phyloP scores from a whole-genome alignment of 2,329 filamentous ascomycete species.

The Daldinia sp. region DNA sequence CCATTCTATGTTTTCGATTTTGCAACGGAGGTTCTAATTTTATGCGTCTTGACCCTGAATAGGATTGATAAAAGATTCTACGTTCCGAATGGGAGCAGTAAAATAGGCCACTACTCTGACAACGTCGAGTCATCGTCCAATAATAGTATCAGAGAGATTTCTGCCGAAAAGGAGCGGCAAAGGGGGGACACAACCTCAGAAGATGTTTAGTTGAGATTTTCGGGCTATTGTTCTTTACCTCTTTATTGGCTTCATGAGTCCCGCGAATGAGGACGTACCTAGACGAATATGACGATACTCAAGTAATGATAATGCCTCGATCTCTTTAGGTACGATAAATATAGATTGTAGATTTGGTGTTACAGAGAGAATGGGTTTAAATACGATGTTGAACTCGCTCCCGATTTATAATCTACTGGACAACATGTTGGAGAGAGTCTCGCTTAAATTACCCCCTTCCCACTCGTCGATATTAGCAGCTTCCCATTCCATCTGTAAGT shows the following conservation, averaged over 20 bases:
- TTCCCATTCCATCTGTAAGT: slow-evolving; percentile 45
- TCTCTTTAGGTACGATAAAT: no score
- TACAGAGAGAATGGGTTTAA: not conserved
- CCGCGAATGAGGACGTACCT: no score
- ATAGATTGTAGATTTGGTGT: no score
- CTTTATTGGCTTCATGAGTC: no score
- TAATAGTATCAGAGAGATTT: slow-evolving; percentile 2
- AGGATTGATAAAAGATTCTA: slow-evolving; percentile 44
- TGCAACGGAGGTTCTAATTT: slow-evolving; percentile 44
- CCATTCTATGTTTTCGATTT: slow-evolving; percentile 51
- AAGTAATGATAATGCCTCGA: not conserved
- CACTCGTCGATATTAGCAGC: slow-evolving; percentile 40
- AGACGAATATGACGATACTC: not conserved
- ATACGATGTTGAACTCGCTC: not conserved
- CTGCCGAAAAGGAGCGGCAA: slow-evolving; percentile 21
- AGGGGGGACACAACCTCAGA: slow-evolving; percentile 11
- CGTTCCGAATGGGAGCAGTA: slow-evolving; percentile 41
- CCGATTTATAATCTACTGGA: slow-evolving; percentile 18
- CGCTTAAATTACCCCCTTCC: slow-evolving; percentile 20
- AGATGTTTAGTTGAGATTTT: slow-evolving; percentile 5
- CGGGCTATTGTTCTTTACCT: not conserved
- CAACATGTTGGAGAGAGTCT: slow-evolving; percentile 8
- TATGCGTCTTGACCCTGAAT: slow-evolving; percentile 33
- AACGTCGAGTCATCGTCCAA: slow-evolving; percentile 7
- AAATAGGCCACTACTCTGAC: slow-evolving; percentile 41